phyloP scores from a whole-genome alignment of 176 grass and related monocot species.

The Aegilops speltoides region DNA sequence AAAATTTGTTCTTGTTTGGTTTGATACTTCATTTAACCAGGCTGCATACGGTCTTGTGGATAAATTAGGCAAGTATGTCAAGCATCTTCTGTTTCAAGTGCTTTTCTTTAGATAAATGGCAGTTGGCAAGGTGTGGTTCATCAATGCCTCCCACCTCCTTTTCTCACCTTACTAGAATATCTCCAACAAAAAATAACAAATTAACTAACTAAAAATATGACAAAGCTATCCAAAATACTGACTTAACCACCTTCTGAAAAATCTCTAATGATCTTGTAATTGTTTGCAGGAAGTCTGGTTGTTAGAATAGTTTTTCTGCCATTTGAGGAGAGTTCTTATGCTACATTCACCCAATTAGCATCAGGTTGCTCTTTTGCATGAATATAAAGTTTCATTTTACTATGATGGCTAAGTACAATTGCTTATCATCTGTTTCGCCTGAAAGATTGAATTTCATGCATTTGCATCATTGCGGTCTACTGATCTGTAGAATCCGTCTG shows the following conservation, averaged over 20 bases:
- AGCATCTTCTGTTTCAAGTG: constrained; percentile 20
- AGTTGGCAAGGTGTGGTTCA: not conserved
- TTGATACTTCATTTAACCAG: no score
- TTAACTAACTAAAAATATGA: not conserved
- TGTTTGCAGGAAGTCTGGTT: constrained; percentile 83
- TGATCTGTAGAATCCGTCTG: not conserved
- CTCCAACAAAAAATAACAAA: not conserved
- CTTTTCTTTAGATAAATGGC: constrained; percentile 12
- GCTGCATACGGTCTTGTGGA: no score
- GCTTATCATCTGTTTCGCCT: not conserved
- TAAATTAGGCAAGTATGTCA: constrained; percentile 74
- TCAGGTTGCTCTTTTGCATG: constrained; percentile 64
- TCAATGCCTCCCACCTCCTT: not conserved
- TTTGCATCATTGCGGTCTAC: constrained; percentile 9
- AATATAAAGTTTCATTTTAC: constrained; percentile 25
- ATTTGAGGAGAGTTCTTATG: constrained; percentile 98
- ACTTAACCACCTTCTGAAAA: not conserved
- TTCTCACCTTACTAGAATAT: not conserved
- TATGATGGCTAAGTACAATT: not conserved
- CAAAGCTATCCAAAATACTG: not conserved
- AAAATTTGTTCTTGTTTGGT: no score
- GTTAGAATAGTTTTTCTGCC: constrained; percentile 97
- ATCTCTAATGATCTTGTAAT: constrained; percentile 7
- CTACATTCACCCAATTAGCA: constrained; percentile 78
- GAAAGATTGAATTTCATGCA: not conserved